These are phyloP conservation scores for Daedaleopsis sinensis DNA, from an alignment of 768 basidiomycete genomes.

Conservation along the genomic window DNA sequence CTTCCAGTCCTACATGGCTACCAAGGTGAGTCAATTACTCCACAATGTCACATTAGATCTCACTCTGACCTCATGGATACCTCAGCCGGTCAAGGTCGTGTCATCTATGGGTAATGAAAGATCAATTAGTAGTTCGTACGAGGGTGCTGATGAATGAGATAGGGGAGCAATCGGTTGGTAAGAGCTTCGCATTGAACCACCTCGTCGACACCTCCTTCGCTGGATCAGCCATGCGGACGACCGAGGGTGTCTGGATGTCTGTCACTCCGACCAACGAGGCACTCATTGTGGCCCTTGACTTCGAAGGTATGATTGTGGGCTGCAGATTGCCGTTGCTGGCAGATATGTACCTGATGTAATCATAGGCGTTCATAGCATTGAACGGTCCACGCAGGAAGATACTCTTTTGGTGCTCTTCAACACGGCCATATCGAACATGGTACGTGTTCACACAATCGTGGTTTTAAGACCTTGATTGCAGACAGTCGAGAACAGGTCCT, in stretches of 20 bases:
- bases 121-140: too few relatives aligned
- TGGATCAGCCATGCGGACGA: constrained; percentile 68
- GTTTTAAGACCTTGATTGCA: too few relatives aligned
- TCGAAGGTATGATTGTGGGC: constrained; percentile 64
- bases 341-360: too few relatives aligned
- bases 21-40: constrained; percentile 41
- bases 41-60: too few relatives aligned
- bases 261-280: constrained; percentile 59
- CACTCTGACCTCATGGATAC: too few relatives aligned
- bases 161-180: constrained; percentile 69
- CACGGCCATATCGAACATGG: constrained; percentile 65
- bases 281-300: constrained; percentile 62
- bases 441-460: too few relatives aligned
- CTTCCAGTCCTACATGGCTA: constrained; percentile 63
- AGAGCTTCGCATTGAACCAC: constrained; percentile 61
- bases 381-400: constrained; percentile 65
- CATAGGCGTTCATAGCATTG: constrained; percentile 63
- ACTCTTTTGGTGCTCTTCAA: constrained; percentile 66
- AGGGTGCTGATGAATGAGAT: too few relatives aligned
- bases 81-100: constrained; percentile 66
- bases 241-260: constrained; percentile 69
- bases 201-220: constrained; percentile 67
- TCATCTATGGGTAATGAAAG: constrained; percentile 71
- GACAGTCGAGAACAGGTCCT: constrained; percentile 54
- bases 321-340: too few relatives aligned